phyloP scores from a whole-genome alignment of 139 green algal genomes.

The Chlorella vulgaris region DNA sequence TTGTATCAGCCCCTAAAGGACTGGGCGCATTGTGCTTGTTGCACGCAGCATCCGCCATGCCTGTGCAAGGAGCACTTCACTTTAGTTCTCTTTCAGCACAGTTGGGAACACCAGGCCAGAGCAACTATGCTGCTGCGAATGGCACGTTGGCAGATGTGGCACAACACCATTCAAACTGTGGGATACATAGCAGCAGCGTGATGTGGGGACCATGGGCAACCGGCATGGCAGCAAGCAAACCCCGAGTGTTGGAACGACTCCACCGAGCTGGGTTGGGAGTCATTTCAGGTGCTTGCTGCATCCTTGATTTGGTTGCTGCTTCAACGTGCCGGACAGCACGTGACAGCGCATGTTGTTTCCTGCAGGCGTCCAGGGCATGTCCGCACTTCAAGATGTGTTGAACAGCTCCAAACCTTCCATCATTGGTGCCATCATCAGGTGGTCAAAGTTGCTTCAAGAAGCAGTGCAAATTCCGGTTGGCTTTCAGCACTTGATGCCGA shows the following conservation, averaged over 20 bases:
- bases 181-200: conserved; percentile 17
- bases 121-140: conserved; percentile 79
- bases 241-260: conserved; percentile 19
- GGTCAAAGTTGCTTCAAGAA: not conserved
- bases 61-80: conserved; percentile 26
- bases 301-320: not conserved
- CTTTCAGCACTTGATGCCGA: conserved; percentile 60
- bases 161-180: not conserved
- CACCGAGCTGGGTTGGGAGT: conserved; percentile 19
- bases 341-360: not conserved
- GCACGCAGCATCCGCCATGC: not conserved
- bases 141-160: conserved; percentile 55
- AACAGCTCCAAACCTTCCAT: not conserved
- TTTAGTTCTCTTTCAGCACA: conserved; percentile 75
- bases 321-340: no score
- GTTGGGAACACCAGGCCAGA: conserved; percentile 73
- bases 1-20: conserved; percentile 62
- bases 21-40: not conserved
- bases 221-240: conserved; percentile 40
- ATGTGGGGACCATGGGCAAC: conserved; percentile 59
- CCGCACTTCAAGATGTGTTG: not conserved
- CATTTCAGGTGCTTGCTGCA: not conserved
- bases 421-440: not conserved
- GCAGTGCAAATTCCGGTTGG: conserved; percentile 38
- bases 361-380: not conserved